phyloP scores from a whole-genome alignment of 345 rosid species.

The Citrus sinensis region DNA sequence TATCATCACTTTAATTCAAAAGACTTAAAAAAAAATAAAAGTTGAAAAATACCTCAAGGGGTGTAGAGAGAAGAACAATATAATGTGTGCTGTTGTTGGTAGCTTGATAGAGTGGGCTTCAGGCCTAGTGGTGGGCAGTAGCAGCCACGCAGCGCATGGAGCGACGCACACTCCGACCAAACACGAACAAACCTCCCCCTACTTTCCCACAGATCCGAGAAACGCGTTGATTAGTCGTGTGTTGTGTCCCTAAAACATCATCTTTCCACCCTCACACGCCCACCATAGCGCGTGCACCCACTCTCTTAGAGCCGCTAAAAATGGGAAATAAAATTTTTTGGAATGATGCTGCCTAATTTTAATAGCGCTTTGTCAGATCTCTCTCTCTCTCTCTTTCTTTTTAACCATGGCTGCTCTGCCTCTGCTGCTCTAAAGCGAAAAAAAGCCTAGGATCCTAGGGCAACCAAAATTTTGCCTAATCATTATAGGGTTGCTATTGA shows the following conservation, averaged over 20 bases:
- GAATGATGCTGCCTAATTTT: no score
- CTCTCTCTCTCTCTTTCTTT: not conserved
- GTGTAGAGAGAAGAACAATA: no score
- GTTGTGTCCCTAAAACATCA: not conserved
- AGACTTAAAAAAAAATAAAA: no score
- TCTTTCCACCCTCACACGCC: not conserved
- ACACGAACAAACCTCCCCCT: not conserved
- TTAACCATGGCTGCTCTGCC: not conserved
- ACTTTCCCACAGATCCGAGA: constrained; percentile 13
- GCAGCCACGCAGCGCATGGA: not conserved
- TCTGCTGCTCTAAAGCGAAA: not conserved
- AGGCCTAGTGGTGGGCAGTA: no score
- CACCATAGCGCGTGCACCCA: not conserved
- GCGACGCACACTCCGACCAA: not conserved
- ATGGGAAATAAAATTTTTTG: no score
- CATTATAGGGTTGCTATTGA: not conserved
- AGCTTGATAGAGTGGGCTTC: no score
- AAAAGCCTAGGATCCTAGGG: not conserved
- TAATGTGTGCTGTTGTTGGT: no score
- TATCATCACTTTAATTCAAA: no score
- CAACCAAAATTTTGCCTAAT: not conserved
- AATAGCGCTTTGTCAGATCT: not conserved
- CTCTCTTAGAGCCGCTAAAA: not conserved
- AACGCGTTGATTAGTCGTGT: constrained; percentile 10
- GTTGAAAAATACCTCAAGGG: no score